Evolutionary conservation across 257 asterid species (phyloP), one percentile per base, ranked within the genome.

Genomic region (Hygrophila difformis): DNA sequence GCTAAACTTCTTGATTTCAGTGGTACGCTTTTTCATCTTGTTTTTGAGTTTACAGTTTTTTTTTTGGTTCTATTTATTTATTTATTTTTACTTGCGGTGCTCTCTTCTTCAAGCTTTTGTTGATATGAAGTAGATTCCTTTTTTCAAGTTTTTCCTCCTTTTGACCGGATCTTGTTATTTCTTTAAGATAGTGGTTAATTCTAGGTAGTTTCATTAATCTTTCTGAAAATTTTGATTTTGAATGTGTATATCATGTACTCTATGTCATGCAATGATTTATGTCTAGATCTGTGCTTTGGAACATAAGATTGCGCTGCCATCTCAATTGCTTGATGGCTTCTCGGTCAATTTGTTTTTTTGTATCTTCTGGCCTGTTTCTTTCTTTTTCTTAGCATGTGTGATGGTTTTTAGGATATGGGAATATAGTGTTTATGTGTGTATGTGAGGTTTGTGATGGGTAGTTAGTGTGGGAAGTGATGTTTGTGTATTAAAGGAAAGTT

Each of bases 1-100:
- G 70, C 94, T 71, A 49, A 80, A 65, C 72, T 89, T 64, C 47
- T 79, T 45, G 82, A 73, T 64, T 85, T 75, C 83, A 67, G 66
- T 63, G 98, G 98, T 89, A 82, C 43, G 74, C 5, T 14, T 14
- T 63, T 42, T 9, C 12, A 47, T 54, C 70, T 49, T 12, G 44
- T 49, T 47, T 64, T 47, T 69, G 24, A 62, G 20, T 18, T 36
- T 57, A 7, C 12, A 16, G 14, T 44, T 11, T 44, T 36, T 8
- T 21, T 26, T 39, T 46, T 26, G 0, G 33, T 1, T 9, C 38
- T 18, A 13, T 14, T 18, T 61, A 10, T 15, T 23, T 39, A 22
- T n/a, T 23, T 18, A 2, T 16, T 21, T 41, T 61, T 8, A 37
- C 1, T 19, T 22, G 8, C 18, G 26, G 2, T 22, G 38, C 18